phyloP scores from a whole-genome alignment of 2,329 filamentous ascomycete species.

The Paecilomyces niveus region DNA sequence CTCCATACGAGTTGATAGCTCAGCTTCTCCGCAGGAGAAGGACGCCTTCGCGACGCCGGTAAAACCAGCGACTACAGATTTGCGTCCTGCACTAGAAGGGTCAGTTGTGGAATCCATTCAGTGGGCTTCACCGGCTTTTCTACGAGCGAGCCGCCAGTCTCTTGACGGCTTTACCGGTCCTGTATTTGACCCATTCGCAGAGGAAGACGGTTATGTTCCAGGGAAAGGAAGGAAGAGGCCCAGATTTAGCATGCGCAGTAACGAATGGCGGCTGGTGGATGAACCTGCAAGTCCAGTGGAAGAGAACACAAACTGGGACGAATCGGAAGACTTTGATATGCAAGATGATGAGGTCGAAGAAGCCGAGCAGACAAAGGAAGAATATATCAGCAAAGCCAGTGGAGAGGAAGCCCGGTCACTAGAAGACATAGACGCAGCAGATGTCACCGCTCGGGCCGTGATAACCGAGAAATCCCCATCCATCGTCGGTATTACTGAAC shows the following conservation, averaged over 20 bases:
- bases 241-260: conserved; percentile 59
- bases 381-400: neutral
- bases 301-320: conserved; percentile 3
- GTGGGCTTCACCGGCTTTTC: conserved; percentile 72
- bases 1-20: conserved; percentile 47
- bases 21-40: conserved; percentile 18
- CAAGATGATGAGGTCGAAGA: conserved; percentile 1
- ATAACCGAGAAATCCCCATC: neutral
- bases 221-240: conserved; percentile 62
- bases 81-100: conserved; percentile 7
- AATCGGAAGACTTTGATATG: conserved; percentile 6
- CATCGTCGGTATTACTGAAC: neutral
- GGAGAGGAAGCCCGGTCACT: neutral
- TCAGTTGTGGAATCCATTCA: conserved; percentile 40
- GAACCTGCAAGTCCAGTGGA: conserved; percentile 58
- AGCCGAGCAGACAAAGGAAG: neutral
- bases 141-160: conserved; percentile 63
- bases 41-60: conserved; percentile 12
- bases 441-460: neutral
- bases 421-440: neutral
- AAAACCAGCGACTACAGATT: conserved; percentile 17
- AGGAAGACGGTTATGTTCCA: conserved; percentile 57
- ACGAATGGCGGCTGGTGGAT: conserved; percentile 67
- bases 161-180: conserved; percentile 61
- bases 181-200: conserved; percentile 58